A percentile compares a stretch with the other conserved stretches of the same genome.
Evolutionary conservation across 106 monocot species (phyloP).

Genomic region (Dendrobium catenatum): DNA sequence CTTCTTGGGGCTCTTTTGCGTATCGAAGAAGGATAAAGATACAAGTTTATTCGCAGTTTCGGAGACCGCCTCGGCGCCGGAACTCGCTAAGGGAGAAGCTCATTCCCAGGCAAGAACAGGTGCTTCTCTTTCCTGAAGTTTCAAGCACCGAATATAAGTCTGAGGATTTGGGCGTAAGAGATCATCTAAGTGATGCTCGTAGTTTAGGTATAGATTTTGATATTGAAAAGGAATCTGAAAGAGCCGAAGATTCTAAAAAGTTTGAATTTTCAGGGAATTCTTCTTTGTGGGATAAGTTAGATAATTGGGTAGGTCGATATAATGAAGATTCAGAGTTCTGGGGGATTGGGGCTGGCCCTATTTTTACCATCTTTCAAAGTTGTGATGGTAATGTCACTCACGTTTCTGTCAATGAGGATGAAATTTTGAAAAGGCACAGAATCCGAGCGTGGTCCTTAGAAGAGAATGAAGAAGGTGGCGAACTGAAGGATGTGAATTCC

Average conservation of each 20-base stretch:
- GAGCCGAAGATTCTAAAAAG: neutral
- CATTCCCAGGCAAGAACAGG: conserved; percentile 18
- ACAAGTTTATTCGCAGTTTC: conserved; percentile 11
- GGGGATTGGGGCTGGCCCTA: conserved; percentile 47
- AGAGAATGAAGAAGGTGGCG: conserved; percentile 1
- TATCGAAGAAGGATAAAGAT: neutral
- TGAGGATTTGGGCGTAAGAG: neutral
- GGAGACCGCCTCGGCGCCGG: conserved; percentile 24
- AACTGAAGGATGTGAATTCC: conserved; percentile 16
- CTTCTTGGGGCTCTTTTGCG: conserved; percentile 3
- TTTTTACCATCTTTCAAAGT: conserved; percentile 45
- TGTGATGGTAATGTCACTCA: conserved; percentile 30
- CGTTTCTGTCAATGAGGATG: conserved; percentile 42
- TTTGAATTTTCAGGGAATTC: conserved; percentile 14
- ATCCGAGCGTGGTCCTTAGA: conserved; percentile 15
- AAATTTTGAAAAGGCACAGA: conserved; percentile 36
- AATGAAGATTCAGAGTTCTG: conserved; percentile 58
- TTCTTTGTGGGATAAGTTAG: conserved; percentile 41
- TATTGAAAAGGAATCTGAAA: conserved; percentile 4
- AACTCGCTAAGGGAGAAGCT: conserved; percentile 61
- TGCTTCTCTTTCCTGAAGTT: conserved; percentile 9
- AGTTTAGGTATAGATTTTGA: conserved; percentile 5
- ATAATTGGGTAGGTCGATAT: conserved; percentile 45
- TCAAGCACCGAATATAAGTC: neutral
- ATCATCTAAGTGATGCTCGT: neutral